phyloP scores from a whole-genome alignment of 306 rosid genomes.

The Medicago arabica region DNA sequence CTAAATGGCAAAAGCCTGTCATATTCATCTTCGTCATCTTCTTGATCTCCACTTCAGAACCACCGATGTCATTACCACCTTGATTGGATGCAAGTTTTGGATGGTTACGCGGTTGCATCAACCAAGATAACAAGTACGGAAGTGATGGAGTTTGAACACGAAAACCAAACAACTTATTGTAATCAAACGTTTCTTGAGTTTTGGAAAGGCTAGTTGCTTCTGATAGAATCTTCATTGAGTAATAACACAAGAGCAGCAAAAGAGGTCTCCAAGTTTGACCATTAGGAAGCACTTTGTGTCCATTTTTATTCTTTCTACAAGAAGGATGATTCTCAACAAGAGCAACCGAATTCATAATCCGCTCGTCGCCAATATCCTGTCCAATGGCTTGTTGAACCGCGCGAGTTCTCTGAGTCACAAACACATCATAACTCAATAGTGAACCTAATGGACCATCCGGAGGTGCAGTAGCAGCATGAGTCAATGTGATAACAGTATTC shows the following conservation, averaged over 20 bases:
- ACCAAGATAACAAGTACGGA: slow-evolving; percentile 84
- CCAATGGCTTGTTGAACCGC: slow-evolving; percentile 84
- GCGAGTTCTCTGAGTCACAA: slow-evolving; percentile 85
- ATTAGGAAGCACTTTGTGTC: slow-evolving; percentile 94
- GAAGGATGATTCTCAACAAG: slow-evolving; percentile 94
- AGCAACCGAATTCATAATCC: slow-evolving; percentile 74
- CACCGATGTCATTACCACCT: slow-evolving; percentile 73
- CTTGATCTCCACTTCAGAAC: slow-evolving; percentile 75
- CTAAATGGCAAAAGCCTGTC: slow-evolving; percentile 90
- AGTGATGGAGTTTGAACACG: slow-evolving; percentile 86
- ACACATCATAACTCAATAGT: slow-evolving; percentile 83
- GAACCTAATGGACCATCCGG: slow-evolving; percentile 92
- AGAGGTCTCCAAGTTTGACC: slow-evolving; percentile 94
- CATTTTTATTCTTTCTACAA: slow-evolving; percentile 88
- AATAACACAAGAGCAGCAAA: slow-evolving; percentile 76
- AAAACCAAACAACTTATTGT: slow-evolving; percentile 78
- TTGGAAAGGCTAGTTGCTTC: slow-evolving; percentile 74
- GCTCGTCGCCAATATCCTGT: slow-evolving; percentile 85
- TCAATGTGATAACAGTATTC: slow-evolving; percentile 70
- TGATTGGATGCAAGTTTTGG: slow-evolving; percentile 89
- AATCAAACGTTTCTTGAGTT: slow-evolving; percentile 75
- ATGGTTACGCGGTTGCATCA: slow-evolving; percentile 84
- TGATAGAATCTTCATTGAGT: slow-evolving; percentile 83
- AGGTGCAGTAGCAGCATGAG: slow-evolving; percentile 95
- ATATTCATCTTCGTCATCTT: slow-evolving; percentile 75